These are phyloP conservation scores for Tylopilus cervinicoccineus DNA, from an alignment of 768 basidiomycete species.

Conservation along the genomic window DNA sequence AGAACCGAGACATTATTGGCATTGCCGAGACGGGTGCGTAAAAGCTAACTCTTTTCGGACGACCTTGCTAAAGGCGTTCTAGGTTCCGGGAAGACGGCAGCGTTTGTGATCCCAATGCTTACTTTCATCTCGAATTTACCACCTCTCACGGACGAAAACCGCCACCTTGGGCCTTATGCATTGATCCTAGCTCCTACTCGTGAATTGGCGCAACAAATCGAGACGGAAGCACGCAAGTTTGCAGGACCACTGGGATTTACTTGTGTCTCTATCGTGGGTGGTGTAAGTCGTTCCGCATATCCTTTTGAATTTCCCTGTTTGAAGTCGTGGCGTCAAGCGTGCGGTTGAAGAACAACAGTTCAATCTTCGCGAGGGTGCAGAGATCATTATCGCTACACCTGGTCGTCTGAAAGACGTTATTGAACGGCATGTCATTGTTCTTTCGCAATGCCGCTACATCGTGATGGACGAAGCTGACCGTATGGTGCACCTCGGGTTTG, in stretches of 20 bases:
- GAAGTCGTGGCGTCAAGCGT: conserved; percentile 44
- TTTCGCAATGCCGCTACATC: conserved; percentile 96
- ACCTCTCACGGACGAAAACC: conserved; percentile 85
- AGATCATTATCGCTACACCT: conserved; percentile 98
- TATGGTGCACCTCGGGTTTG: conserved; percentile 98
- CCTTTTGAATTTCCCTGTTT: conserved; percentile 1
- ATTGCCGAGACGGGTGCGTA: conserved; percentile 92
- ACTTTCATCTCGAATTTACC: conserved; percentile 88
- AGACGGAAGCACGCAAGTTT: conserved; percentile 89
- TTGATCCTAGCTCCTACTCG: conserved; percentile 96
- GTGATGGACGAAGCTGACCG: conserved; percentile 99
- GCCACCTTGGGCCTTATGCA: conserved; percentile 91
- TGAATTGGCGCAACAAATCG: conserved; percentile 97
- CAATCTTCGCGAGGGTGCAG: conserved; percentile 95
- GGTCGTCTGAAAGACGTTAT: conserved; percentile 98
- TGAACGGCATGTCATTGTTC: conserved; percentile 91
- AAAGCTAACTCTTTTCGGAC: not conserved
- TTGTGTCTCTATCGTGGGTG: conserved; percentile 98
- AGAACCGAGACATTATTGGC: conserved; percentile 95
- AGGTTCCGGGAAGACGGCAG: conserved; percentile 99
- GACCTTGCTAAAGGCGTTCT: conserved; percentile 2
- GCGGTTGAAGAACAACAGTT: conserved; percentile 98
- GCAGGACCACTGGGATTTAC: conserved; percentile 85
- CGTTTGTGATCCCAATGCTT: conserved; percentile 98
- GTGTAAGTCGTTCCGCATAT: conserved; percentile 48